Conservation (phyloP, 2,329 filamentous ascomycete genomes). For the Exophiala bonariae region DNA sequence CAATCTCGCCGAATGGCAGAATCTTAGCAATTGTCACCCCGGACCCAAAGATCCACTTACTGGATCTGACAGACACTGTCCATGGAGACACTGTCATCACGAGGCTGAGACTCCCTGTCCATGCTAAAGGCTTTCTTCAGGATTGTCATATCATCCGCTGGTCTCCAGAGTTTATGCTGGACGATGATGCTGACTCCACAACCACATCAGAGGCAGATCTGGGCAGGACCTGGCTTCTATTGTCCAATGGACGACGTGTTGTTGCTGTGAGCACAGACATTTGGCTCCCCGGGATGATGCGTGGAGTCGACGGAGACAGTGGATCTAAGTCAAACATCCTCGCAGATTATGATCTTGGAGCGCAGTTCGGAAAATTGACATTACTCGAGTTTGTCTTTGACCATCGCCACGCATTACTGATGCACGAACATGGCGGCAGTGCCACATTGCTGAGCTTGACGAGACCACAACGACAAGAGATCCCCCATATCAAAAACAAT, state of each 20-base stretch:
- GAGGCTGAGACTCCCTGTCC: constrained; percentile 7
- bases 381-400: constrained; percentile 24
- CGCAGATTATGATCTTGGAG: constrained; percentile 23
- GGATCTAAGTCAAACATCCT: constrained; percentile 17
- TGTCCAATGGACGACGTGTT: constrained; percentile 17
- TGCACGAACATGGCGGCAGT: constrained; percentile 19
- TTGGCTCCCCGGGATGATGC: constrained; percentile 6
- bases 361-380: constrained; percentile 20
- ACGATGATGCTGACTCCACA: constrained; percentile 4
- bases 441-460: constrained; percentile 22
- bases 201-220: constrained; percentile 13
- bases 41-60: constrained; percentile 17
- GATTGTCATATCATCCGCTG: constrained; percentile 18
- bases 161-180: constrained; percentile 17
- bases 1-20: constrained; percentile 20
- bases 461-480: constrained; percentile 22
- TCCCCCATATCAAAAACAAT: constrained; percentile 24
- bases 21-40: constrained; percentile 14
- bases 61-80: constrained; percentile 13
- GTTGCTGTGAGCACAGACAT: constrained; percentile 21
- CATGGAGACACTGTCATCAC: constrained; percentile 12
- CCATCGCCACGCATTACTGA: constrained; percentile 22
- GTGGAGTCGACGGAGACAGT: background rate
- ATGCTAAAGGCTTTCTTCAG: constrained; percentile 7
- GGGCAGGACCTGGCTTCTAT: constrained; percentile 16